A percentile compares a stretch with the other conserved stretches of the same genome.
phyloP scores from a whole-genome alignment of 768 basidiomycete genomes.

The Termitomyces sp. region DNA sequence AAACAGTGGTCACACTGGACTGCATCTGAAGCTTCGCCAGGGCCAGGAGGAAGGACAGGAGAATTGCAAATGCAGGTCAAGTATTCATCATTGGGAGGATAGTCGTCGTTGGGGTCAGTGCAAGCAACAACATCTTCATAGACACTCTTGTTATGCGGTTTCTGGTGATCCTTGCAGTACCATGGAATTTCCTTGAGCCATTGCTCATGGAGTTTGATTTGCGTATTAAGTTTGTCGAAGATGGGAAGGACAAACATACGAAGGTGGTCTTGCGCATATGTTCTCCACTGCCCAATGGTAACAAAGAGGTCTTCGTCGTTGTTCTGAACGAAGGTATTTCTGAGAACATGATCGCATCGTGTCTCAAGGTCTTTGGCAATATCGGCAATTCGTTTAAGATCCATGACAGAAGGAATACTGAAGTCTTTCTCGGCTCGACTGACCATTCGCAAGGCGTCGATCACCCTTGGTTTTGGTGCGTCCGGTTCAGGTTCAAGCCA shows the following conservation, averaged over 20 bases:
- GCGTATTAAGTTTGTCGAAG: slow-evolving; percentile 67
- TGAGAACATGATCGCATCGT: slow-evolving; percentile 69
- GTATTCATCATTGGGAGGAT: slow-evolving; percentile 75
- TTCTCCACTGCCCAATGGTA: slow-evolving; percentile 68
- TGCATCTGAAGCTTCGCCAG: slow-evolving; percentile 70
- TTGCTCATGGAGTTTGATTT: slow-evolving; percentile 58
- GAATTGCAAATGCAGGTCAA: slow-evolving; percentile 79
- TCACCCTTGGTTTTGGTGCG: slow-evolving; percentile 53
- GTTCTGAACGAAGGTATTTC: slow-evolving; percentile 47
- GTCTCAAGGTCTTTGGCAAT: slow-evolving; percentile 76
- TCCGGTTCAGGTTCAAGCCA: slow-evolving; percentile 61
- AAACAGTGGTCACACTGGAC: slow-evolving; percentile 90
- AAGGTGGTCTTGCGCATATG: slow-evolving; percentile 67
- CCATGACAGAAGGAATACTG: slow-evolving; percentile 57
- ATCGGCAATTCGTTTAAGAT: slow-evolving; percentile 65
- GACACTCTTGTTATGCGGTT: slow-evolving; percentile 57
- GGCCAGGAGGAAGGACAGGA: slow-evolving; percentile 76
- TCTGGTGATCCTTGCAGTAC: slow-evolving; percentile 66
- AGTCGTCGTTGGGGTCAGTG: slow-evolving; percentile 74
- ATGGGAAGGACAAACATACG: slow-evolving; percentile 67
- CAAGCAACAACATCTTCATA: slow-evolving; percentile 71
- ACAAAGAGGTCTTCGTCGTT: slow-evolving; percentile 63
- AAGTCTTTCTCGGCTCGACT: slow-evolving; percentile 74
- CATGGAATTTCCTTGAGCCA: slow-evolving; percentile 79
- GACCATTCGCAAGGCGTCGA: slow-evolving; percentile 66